Evolutionary conservation across 345 rosid genomes (phyloP).

Genomic region (Turritis glabra): DNA sequence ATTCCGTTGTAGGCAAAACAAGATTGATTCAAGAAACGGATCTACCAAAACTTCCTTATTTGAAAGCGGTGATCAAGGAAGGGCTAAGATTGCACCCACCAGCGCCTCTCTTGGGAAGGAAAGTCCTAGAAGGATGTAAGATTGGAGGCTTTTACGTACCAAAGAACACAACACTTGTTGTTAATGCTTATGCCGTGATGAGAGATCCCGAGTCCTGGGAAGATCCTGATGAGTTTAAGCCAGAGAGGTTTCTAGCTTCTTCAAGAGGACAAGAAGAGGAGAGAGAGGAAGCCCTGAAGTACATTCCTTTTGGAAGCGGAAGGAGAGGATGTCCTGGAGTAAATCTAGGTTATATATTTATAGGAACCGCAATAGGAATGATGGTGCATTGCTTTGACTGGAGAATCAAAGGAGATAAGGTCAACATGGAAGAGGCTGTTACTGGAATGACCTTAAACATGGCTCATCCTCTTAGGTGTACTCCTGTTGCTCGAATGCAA

Average conservation of each 20-base stretch:
- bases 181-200: background rate
- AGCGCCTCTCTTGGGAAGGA: slow-evolving; percentile 1
- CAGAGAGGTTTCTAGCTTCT: background rate
- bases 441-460: background rate
- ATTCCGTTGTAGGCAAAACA: slow-evolving; percentile 43
- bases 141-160: background rate
- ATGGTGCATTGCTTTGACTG: background rate
- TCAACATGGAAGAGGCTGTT: background rate
- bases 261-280: background rate
- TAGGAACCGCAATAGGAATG: background rate
- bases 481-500: background rate
- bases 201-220: background rate
- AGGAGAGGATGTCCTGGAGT: background rate
- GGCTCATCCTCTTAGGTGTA: background rate
- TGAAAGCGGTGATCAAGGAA: slow-evolving; percentile 62
- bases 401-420: background rate
- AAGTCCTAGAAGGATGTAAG: background rate
- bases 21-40: slow-evolving; percentile 63
- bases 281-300: background rate
- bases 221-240: background rate
- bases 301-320: background rate
- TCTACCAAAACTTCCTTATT: slow-evolving; percentile 53
- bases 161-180: background rate
- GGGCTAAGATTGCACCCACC: slow-evolving; percentile 65
- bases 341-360: background rate